A percentile compares a stretch with the other conserved stretches of the same genome.
Conservation (phyloP, 2,329 filamentous ascomycete species). For the Botryosphaeria dothidea region DNA sequence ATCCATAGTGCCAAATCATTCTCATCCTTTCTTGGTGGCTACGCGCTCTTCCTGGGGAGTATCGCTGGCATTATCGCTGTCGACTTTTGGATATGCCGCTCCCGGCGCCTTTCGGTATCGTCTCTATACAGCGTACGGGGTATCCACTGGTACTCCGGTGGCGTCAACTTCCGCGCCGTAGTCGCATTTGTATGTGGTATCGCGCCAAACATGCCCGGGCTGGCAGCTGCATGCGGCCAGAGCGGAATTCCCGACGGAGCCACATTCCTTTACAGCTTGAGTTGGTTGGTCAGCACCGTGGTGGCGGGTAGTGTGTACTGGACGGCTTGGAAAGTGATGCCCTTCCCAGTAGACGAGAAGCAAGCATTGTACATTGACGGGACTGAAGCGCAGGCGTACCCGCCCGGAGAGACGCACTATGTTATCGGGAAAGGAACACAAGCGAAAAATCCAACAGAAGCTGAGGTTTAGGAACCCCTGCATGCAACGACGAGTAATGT, state of each 20-base stretch:
- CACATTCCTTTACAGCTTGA: slow-evolving; percentile 20
- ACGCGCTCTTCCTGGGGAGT: slow-evolving; percentile 30
- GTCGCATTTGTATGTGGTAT: slow-evolving; percentile 29
- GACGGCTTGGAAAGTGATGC: slow-evolving; percentile 9
- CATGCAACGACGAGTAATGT: neutral
- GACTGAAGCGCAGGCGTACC: slow-evolving; percentile 1
- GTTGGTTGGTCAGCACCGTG: slow-evolving; percentile 18
- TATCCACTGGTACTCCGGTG: slow-evolving; percentile 30
- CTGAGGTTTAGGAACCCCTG: neutral
- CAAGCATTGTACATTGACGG: slow-evolving; percentile 21
- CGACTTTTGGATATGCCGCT: slow-evolving; percentile 28
- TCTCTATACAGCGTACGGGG: slow-evolving; percentile 31
- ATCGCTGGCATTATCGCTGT: slow-evolving; percentile 29
- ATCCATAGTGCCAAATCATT: slow-evolving; percentile 26
- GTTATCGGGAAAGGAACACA: neutral
- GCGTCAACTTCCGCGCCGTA: slow-evolving; percentile 29
- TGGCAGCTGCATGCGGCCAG: slow-evolving; percentile 18
- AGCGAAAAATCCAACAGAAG: neutral
- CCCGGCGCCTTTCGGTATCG: slow-evolving; percentile 27
- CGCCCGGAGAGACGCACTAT: neutral
- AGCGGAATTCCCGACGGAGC: slow-evolving; percentile 16
- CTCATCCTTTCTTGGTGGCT: slow-evolving; percentile 36
- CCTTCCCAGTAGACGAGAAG: slow-evolving; percentile 18
- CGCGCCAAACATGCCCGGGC: slow-evolving; percentile 27
- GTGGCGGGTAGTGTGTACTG: slow-evolving; percentile 20